These are phyloP conservation scores for Urochloa ruziziensis DNA, from an alignment of 176 grass and related monocot genomes.

Conservation along the genomic window DNA sequence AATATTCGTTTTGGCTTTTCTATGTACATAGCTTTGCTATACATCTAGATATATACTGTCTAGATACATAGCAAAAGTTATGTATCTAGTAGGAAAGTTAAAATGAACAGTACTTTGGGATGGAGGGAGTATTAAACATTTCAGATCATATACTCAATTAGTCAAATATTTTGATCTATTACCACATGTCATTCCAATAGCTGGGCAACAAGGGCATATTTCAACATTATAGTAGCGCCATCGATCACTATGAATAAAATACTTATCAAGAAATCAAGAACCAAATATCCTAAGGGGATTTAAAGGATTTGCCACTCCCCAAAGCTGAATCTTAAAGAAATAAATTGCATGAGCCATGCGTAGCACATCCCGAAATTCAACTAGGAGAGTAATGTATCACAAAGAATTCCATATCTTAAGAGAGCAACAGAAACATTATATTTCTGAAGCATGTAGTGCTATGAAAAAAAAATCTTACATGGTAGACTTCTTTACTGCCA, in stretches of 20 bases:
- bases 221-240: background rate
- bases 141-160: constrained; percentile 2
- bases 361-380: background rate
- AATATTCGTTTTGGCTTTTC: too few species aligned
- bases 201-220: background rate
- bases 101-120: too few species aligned
- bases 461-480: constrained; percentile 50
- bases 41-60: too few species aligned
- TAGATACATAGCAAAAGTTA: too few species aligned
- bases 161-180: constrained; percentile 12
- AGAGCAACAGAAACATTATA: constrained; percentile 10
- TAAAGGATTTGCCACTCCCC: background rate
- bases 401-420: background rate
- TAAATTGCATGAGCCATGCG: background rate
- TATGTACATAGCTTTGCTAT: too few species aligned
- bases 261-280: constrained; percentile 11
- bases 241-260: constrained; percentile 12
- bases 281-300: background rate
- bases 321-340: background rate
- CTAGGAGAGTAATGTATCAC: background rate
- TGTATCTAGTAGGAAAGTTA: too few species aligned
- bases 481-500: constrained; percentile 73
- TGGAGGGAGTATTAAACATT: background rate
- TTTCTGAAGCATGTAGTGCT: background rate
- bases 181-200: background rate